Evolutionary conservation across 1,139 yeast genomes (phyloP), one percentile per base, ranked within the genome.

Genomic region (Taphrina populina): DNA sequence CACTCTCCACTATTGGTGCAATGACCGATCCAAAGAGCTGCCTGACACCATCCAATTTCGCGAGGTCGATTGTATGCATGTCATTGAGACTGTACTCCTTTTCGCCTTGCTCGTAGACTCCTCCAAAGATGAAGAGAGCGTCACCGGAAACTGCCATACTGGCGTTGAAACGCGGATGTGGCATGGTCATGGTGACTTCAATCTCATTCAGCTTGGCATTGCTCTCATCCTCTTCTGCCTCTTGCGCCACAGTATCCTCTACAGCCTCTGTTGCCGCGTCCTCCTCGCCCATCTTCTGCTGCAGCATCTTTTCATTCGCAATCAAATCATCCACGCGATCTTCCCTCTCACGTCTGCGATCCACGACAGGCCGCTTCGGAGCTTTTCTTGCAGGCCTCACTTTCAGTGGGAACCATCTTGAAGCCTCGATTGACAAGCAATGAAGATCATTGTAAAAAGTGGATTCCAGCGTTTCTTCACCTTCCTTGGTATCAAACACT

Each of bases 401-500:
- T 8, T 79, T 71, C 63, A 88, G 71, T 15, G 85, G 79, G 65
- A 81, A 86, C 98, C 98, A 92, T 67, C 96, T 79, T 69, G 90
- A 90, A 26, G 82, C 77, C 63, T 88, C 96, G 23, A 83, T 75
- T 62, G 90, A 95, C 67, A 87, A 90, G 3, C 94, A 83, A 65
- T 82, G 83, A 54, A 92, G 71, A 61, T 82, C 82, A 66, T 90
- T 88, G 72, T 79, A 92, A 67, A 90, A 92, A 52, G 80, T 82
- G 2, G 96, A 87, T 44, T 85, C 94, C 62, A 92, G 73, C 53
- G 85, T 80, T 68, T 92, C 98, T 69, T 92, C 97, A 32, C 95
- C 90, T 69, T 92, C 98, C 63, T 88, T 96, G 60, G 79, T 85
- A 70, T 92, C 98, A 66, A 80, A 90, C 11, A 92, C 98, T 61